A percentile compares a stretch with the other conserved stretches of the same genome.
Evolutionary conservation across 75 land plant species (phyloP).

Genomic region (Cryptomeria japonica): DNA sequence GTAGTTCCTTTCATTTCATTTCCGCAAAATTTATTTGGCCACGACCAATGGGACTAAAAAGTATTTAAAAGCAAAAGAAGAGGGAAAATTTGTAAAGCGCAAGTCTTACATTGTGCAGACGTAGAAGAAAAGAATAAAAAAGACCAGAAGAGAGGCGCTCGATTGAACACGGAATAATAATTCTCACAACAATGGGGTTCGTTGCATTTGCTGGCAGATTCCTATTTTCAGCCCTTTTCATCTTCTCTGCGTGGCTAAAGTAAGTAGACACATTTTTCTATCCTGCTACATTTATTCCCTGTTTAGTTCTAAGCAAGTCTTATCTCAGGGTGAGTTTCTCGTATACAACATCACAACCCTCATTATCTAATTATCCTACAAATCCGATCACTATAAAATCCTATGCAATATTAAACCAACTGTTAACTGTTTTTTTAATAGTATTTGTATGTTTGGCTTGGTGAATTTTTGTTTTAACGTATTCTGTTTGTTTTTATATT

Average conservation of each 20-base stretch:
- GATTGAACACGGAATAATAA: background rate
- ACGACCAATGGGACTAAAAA: background rate
- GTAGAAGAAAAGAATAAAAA: too few species aligned
- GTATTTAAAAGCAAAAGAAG: background rate
- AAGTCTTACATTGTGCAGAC: too few species aligned
- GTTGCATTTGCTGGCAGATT: background rate
- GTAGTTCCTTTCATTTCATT: too few species aligned
- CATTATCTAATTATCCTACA: background rate
- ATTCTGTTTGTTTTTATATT: background rate
- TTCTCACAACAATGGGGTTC: background rate
- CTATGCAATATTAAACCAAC: background rate
- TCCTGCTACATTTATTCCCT: background rate
- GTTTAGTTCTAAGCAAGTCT: background rate
- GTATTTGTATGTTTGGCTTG: too few species aligned
- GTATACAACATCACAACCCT: background rate
- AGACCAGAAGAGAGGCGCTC: too few species aligned
- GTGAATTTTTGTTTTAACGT: background rate
- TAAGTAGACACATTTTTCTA: background rate
- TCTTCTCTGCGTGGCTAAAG: background rate
- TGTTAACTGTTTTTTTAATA: background rate
- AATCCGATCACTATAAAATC: background rate
- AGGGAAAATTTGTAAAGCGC: background rate
- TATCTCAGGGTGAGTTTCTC: background rate
- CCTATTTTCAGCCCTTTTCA: background rate
- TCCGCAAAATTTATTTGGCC: too few species aligned